Conservation (phyloP, 768 basidiomycete species). For the Russula sp. region DNA sequence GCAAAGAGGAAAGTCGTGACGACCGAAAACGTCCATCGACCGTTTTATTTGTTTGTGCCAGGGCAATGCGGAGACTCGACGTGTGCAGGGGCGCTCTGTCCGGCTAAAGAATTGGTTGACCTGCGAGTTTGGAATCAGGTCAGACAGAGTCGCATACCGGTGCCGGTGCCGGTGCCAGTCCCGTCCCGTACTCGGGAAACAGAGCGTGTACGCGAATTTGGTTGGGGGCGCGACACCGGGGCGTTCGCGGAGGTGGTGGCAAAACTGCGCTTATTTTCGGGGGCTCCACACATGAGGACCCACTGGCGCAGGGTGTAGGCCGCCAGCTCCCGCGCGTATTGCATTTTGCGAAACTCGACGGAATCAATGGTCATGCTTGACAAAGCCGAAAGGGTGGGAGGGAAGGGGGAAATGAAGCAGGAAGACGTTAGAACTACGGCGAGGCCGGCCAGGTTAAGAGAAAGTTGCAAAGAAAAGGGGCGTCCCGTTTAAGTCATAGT, state of each 20-base stretch:
- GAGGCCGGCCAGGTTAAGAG: not conserved
- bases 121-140: not conserved
- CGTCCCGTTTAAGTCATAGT: too few relatives aligned
- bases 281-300: slow-evolving; percentile 29
- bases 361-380: slow-evolving; percentile 21
- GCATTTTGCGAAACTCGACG: slow-evolving; percentile 31
- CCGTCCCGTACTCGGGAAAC: not conserved
- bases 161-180: not conserved
- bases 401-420: too few relatives aligned
- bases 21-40: not conserved
- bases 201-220: not conserved
- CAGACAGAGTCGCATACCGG: not conserved
- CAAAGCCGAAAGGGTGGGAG: not conserved
- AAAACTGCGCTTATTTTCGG: slow-evolving; percentile 23
- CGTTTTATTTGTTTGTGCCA: not conserved
- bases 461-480: not conserved
- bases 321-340: slow-evolving; percentile 35
- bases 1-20: too few relatives aligned
- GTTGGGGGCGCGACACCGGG: not conserved
- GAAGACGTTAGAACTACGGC: too few relatives aligned
- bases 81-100: not conserved
- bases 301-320: slow-evolving; percentile 38
- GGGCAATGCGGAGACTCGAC: not conserved
- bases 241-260: not conserved
- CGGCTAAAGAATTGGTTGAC: not conserved